Conservation (phyloP, 176 grass and related monocot genomes). For the Sorghum bicolor region DNA sequence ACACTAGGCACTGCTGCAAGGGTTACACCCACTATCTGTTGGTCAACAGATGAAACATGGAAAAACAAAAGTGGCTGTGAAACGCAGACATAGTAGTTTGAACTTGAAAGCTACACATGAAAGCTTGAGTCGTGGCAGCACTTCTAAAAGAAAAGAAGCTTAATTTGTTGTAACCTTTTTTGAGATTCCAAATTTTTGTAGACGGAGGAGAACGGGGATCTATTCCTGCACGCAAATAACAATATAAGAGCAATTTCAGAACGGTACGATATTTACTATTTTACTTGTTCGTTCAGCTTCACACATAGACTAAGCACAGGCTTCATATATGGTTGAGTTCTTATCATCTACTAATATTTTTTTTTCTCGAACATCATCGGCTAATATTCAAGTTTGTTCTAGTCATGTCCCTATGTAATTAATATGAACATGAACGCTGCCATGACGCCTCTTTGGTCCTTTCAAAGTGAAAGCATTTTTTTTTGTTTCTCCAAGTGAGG, state of each 20-base stretch:
- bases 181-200: constrained; percentile 33
- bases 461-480: neutral
- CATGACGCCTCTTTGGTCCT: neutral
- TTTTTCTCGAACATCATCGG: too few relatives aligned
- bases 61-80: constrained; percentile 9
- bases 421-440: neutral
- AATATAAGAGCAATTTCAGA: constrained; percentile 69
- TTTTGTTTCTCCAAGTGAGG: neutral
- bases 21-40: neutral
- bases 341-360: neutral
- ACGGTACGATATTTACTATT: constrained; percentile 50
- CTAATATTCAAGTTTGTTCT: neutral
- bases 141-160: neutral
- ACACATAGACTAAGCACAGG: neutral
- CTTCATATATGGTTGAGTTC: neutral
- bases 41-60: constrained; percentile 14
- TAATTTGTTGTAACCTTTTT: neutral
- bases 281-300: constrained; percentile 5
- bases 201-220: constrained; percentile 50
- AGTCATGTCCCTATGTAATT: neutral
- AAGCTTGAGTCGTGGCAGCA: constrained; percentile 17
- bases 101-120: constrained; percentile 5
- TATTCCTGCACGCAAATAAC: constrained; percentile 54
- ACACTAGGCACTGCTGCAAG: neutral
- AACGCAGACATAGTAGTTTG: constrained; percentile 10